Evolutionary conservation across 352 stramenopile species (phyloP), one percentile per base, ranked within the genome.

Genomic region (Pythium chondricola): DNA sequence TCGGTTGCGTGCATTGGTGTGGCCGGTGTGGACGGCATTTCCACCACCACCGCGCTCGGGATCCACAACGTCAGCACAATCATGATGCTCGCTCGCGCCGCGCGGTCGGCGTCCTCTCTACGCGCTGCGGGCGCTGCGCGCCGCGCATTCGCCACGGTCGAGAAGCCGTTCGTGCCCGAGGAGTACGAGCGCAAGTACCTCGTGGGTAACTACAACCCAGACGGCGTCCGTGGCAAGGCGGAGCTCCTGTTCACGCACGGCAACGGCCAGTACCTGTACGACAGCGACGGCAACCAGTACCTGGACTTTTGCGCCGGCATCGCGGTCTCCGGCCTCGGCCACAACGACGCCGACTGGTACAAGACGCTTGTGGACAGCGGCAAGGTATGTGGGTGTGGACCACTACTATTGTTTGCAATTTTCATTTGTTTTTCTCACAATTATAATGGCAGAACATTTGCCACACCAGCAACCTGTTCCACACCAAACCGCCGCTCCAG

Each of bases 391-490:
- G 11, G 9, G 5, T 16, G 31, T 18, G 13, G 17, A 31, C 14
- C 2, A 17, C 22, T 35, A 17, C 16, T 20, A 58, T 14, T 17
- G 32, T 26, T 14, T 20, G 4, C 32, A 38, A n/a, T 27, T 25
- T 48, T 5, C 14, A 72, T 81, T 24, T 70, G 94, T 4, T 61
- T 36, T 27, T 50, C 77, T 41, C 91, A 1, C 10, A 40, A 4
- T 40, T 40, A 14, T 18, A 18, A 40, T 44, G 32, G 67, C 61
- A 77, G 53, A 77, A 89, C 33, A 58, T 98, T 14, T 94, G 97
- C 59, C 96, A 99, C 60, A 89, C 97, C 52, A 95, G 73, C 70
- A 99, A 99, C 68, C 71, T 98, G 41, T 99, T 98, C 73, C 97
- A 98, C 59, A 97, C 95, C 16, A 75, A 87, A n/a, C 67, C 89